Percentiles rank a stretch among this genome's conserved stretches.
These are phyloP conservation scores for Globisporangium camurandrum DNA, from an alignment of 352 stramenopile species.

Conservation along the genomic window DNA sequence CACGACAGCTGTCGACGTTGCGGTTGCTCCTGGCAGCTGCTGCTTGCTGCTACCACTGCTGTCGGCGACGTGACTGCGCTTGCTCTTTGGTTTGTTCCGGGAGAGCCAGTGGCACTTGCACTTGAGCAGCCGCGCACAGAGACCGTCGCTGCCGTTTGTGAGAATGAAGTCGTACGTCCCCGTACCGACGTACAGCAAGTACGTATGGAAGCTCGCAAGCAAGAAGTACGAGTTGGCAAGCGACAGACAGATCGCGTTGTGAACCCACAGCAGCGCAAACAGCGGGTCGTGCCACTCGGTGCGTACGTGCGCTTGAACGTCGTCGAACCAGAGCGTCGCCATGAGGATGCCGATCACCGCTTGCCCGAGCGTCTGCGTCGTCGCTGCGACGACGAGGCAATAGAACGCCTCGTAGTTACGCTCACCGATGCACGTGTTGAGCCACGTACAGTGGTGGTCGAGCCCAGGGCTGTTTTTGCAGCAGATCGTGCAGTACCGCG, in stretches of 20 bases:
- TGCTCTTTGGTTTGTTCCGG: constrained; percentile 42
- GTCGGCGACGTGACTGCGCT: constrained; percentile 22
- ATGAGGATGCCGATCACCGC: constrained; percentile 66
- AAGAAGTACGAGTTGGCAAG: constrained; percentile 63
- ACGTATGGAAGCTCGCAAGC: constrained; percentile 72
- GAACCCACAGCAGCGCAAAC: constrained; percentile 57
- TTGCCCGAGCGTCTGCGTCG: constrained; percentile 52
- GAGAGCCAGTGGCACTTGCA: constrained; percentile 46
- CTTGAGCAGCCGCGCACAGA: constrained; percentile 73
- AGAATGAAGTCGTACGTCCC: constrained; percentile 85
- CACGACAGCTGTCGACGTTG: constrained; percentile 16
- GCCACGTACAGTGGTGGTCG: constrained; percentile 84
- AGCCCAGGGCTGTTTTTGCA: constrained; percentile 75
- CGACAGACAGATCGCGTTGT: constrained; percentile 56
- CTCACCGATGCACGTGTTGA: constrained; percentile 83
- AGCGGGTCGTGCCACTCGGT: constrained; percentile 36
- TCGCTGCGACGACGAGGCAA: constrained; percentile 53
- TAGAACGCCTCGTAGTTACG: constrained; percentile 85
- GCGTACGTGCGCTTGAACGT: constrained; percentile 33
- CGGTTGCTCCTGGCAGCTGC: constrained; percentile 4
- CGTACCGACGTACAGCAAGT: constrained; percentile 55
- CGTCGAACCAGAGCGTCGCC: constrained; percentile 58
- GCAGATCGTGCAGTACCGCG: constrained; percentile 76
- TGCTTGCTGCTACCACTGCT: constrained; percentile 1
- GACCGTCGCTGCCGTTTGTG: constrained; percentile 59